phyloP scores from a whole-genome alignment of 495 filamentous ascomycete species.

The Ascodesmis nigricans region DNA sequence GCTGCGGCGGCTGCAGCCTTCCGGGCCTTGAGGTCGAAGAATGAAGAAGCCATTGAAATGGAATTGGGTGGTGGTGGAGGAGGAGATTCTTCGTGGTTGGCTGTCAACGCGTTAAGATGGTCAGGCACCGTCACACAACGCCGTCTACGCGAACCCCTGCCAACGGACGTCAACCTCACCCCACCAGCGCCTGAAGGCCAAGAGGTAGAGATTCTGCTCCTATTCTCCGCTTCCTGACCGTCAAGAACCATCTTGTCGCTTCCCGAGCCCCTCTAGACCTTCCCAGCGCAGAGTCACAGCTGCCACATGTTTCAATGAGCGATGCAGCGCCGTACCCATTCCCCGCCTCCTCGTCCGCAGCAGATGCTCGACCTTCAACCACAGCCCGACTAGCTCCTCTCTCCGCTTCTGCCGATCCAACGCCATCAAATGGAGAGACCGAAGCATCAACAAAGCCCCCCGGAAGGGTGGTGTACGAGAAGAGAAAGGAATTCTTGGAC shows the following conservation, averaged over 20 bases:
- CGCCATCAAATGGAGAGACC: not conserved
- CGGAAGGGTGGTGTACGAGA: conserved; percentile 11
- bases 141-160: conserved; percentile 3
- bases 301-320: conserved; percentile 23
- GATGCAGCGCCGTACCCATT: conserved; percentile 14
- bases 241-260: too few species aligned
- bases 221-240: too few species aligned
- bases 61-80: conserved; percentile 1
- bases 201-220: too few species aligned
- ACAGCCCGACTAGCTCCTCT: not conserved
- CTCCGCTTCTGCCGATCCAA: not conserved
- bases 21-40: conserved; percentile 88
- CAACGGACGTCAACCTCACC: too few species aligned
- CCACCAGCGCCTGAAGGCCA: too few species aligned
- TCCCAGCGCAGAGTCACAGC: conserved; percentile 2
- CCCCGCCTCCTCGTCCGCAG: conserved; percentile 2
- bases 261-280: too few species aligned
- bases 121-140: conserved; percentile 1
- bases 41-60: conserved; percentile 39
- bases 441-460: not conserved
- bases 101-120: conserved; percentile 1
- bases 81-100: not conserved
- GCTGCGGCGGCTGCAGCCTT: conserved; percentile 50
- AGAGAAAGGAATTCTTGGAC: conserved; percentile 33
- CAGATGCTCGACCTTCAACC: too few species aligned